phyloP scores from a whole-genome alignment of 2,329 filamentous ascomycete genomes.

The Zymoseptoria tritici region DNA sequence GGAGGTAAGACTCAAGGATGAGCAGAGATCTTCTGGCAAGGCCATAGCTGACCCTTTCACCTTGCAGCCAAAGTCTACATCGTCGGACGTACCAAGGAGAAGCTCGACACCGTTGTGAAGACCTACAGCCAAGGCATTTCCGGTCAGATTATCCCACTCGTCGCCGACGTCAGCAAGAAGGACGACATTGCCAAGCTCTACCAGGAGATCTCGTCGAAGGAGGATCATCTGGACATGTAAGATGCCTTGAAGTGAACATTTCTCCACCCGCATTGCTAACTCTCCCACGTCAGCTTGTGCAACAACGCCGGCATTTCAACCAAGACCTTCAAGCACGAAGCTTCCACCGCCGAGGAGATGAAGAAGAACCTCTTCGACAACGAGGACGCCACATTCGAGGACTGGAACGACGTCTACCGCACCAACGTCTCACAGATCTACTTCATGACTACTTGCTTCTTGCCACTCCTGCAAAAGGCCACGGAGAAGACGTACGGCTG shows the following conservation, averaged over 20 bases:
- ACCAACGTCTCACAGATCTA: constrained; percentile 44
- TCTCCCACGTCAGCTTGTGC: constrained; percentile 27
- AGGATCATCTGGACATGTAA: constrained; percentile 35
- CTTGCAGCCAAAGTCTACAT: constrained; percentile 42
- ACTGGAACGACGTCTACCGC: constrained; percentile 40
- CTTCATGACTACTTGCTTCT: constrained; percentile 41
- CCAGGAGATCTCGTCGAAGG: constrained; percentile 37
- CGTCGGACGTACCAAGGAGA: constrained; percentile 41
- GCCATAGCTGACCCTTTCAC: constrained; percentile 3
- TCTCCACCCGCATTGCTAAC: constrained; percentile 16
- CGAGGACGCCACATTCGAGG: constrained; percentile 34
- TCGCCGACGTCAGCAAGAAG: constrained; percentile 39
- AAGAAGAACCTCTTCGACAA: constrained; percentile 40
- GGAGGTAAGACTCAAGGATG: neutral
- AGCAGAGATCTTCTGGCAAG: neutral
- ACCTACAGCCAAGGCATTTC: constrained; percentile 37
- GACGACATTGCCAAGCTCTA: constrained; percentile 36
- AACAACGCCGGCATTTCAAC: constrained; percentile 43
- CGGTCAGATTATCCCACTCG: constrained; percentile 41
- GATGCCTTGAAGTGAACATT: neutral
- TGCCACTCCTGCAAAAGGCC: constrained; percentile 39
- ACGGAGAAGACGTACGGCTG: constrained; percentile 37
- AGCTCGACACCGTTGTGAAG: constrained; percentile 41
- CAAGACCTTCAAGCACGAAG: constrained; percentile 33
- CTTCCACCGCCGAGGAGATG: constrained; percentile 36